These are phyloP conservation scores for Orbilia blumenaviensis DNA, from an alignment of 2,329 filamentous ascomycete genomes.

Conservation along the genomic window DNA sequence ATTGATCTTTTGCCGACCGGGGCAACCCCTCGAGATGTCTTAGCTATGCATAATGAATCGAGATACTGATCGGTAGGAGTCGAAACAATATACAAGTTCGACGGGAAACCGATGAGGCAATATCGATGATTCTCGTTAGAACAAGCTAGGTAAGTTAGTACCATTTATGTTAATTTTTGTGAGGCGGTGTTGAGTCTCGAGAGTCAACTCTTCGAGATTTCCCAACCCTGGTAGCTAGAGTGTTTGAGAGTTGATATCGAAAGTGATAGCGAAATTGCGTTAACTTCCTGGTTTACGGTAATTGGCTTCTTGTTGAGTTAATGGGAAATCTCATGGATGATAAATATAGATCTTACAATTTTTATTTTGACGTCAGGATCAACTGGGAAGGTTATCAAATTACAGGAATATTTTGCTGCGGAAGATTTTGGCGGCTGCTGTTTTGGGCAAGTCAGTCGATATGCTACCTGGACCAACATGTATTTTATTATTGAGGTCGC, in stretches of 20 bases:
- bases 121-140: neutral
- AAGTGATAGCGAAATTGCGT: conserved; percentile 10
- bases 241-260: neutral
- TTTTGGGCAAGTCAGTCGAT: conserved; percentile 17
- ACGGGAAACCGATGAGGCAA: conserved; percentile 10
- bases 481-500: neutral
- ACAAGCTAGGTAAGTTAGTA: too few relatives aligned
- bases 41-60: neutral
- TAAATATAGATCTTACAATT: conserved; percentile 2
- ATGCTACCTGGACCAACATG: too few relatives aligned
- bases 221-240: neutral
- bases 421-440: conserved; percentile 4
- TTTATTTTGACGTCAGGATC: neutral
- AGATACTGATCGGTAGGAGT: neutral
- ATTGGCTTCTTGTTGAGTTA: neutral
- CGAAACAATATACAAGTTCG: neutral
- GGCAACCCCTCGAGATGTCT: conserved; percentile 1
- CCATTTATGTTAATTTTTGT: too few relatives aligned
- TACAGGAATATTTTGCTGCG: conserved; percentile 9
- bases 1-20: neutral
- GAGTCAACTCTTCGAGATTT: neutral
- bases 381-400: conserved; percentile 19
- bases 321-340: neutral
- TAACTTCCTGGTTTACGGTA: neutral
- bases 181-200: neutral